Base-by-base conservation (phyloP, 805 yeast species). In the Schwanniomyces sp. region DNA sequence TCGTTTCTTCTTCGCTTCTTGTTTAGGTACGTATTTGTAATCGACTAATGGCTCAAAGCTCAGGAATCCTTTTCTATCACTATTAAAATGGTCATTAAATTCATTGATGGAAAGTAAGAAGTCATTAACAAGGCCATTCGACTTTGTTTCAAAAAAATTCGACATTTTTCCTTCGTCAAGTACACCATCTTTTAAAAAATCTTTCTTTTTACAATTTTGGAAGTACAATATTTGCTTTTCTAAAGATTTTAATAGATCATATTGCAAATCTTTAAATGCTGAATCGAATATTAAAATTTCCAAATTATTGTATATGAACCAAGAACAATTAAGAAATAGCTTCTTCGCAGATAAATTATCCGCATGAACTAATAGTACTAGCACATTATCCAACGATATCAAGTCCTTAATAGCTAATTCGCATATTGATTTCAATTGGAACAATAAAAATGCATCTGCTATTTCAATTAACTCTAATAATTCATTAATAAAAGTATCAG, bases 261-360 rank as follows among this genome's bases (percentile, higher is more conserved):
- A 48, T 6, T 69, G 66, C 14, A 72, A 51, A 12, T 62, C 69
- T 24, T 54, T 48, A 43, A 70, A 55, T 7, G 59, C 39, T 2
- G 60, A 49, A 46, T 82, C 84, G 45, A 81, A 77, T 29, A 90
- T 66, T 12, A 88, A 56, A 3, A 81, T 58, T 27, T 84, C 90
- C 46, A 87, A 66, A 59, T 89, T 88, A 52, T 79, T 75, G 53
- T 79, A 82, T 10, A 88, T 71, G 54, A 79, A 86, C 84, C 89
- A 84, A 24, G 84, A 67, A 58, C 96, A 81, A 45, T 80, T 78
- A 43, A 75, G 72, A 50, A 81, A 72, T 32, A 91, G 62, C 52
- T 84, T 79, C 10, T 65, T 61, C 6, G 90, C 86, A 17, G 75
- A 63, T 41, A 76, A 66, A 16, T 66, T 55, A 40, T 75, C 75